Conservation (phyloP, 805 yeast genomes). For the Candida nitratophila region DNA sequence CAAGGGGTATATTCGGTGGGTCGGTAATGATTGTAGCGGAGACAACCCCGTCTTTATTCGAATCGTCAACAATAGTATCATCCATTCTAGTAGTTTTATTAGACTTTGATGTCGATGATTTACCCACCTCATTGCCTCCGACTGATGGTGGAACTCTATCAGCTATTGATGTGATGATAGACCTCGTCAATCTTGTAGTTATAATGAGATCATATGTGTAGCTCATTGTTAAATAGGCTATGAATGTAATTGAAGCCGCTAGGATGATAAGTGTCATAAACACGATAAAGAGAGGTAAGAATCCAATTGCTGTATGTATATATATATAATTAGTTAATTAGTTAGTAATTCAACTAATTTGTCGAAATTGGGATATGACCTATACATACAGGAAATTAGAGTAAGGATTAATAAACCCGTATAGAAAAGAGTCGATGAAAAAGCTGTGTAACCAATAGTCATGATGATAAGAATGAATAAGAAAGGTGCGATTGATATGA, state of each 20-base stretch:
- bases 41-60: too few species aligned
- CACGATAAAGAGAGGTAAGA: slow-evolving; percentile 16
- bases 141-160: slow-evolving; percentile 27
- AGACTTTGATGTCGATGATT: slow-evolving; percentile 1
- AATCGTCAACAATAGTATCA: not conserved
- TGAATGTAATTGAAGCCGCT: slow-evolving; percentile 5
- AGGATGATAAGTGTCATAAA: slow-evolving; percentile 11
- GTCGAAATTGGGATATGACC: too few species aligned
- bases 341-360: not conserved
- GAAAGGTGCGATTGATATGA: not conserved
- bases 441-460: not conserved
- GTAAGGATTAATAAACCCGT: not conserved
- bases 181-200: slow-evolving; percentile 11
- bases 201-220: slow-evolving; percentile 5
- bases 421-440: not conserved
- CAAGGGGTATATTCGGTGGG: too few species aligned
- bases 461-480: not conserved
- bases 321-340: slow-evolving; percentile 2
- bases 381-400: not conserved
- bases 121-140: slow-evolving; percentile 18
- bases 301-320: slow-evolving; percentile 18
- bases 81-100: too few species aligned
- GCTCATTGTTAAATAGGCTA: slow-evolving; percentile 5
- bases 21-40: too few species aligned
- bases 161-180: slow-evolving; percentile 17